Base-by-base conservation (phyloP, 73 alveolate genomes). In the Effrenium voratum region DNA sequence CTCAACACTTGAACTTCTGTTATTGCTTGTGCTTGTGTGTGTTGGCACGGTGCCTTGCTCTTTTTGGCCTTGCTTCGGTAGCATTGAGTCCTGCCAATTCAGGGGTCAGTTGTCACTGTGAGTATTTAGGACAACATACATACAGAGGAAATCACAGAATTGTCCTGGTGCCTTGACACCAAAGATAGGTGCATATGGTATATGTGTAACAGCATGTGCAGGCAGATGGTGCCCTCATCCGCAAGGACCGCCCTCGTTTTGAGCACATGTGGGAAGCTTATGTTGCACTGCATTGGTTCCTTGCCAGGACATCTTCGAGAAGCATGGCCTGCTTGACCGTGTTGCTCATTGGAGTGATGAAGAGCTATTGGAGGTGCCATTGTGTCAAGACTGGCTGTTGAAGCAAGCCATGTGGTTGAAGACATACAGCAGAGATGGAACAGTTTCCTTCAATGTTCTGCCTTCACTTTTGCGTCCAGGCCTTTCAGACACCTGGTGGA, bases 191-290 rank as follows among this genome's bases (percentile, higher is more conserved):
- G n/a, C n/a, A n/a, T n/a, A n/a, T n/a, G n/a, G n/a, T n/a, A n/a
- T n/a, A n/a, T n/a, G n/a, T n/a, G n/a, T n/a, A n/a, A n/a, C n/a
- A n/a, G n/a, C n/a, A n/a, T n/a, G n/a, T 43, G 13, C 46, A 86
- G 97, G 97, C 97, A n/a, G 97, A 90, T 46, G 97, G 97, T 44
- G 97, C 97, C 72, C 97, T 90, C 32, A 47, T 90, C 68, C 97
- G 97, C 30, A 90, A 90, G 97, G 97, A 55, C 12, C 22, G 68
- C 22, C 72, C 16, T 57, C 72, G 72, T 2, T 57, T 57, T 22
- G 72, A 57, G 72, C 28, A 66, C 16, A 66, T 26, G 15, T 1
- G 44, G 30, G 1, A 63, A 63, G 16, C 85, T 16, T 41, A 15
- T 43, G 13, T 75, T 49, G 2, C 38, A 38, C 41, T 38, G 38